Evolutionary conservation across 495 filamentous ascomycete genomes (phyloP).

Genomic region (Terfezia claveryi): DNA sequence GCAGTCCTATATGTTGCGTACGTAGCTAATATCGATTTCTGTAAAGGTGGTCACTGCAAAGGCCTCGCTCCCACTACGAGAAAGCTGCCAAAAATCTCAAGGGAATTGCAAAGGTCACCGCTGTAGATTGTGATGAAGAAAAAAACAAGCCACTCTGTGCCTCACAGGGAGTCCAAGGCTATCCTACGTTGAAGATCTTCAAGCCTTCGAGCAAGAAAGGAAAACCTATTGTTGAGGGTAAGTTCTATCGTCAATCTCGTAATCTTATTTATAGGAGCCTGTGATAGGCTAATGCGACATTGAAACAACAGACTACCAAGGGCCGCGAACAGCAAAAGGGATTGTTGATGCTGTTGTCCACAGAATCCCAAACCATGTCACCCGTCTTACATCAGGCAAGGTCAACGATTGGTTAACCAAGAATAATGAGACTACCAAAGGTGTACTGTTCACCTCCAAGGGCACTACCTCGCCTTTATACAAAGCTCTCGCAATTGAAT

Average conservation of each 20-base stretch:
- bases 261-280: not conserved
- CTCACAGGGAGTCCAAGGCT: conserved; percentile 76
- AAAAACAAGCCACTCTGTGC: conserved; percentile 78
- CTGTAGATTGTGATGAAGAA: conserved; percentile 90
- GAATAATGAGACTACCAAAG: conserved; percentile 57
- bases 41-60: conserved; percentile 81
- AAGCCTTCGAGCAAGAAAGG: conserved; percentile 59
- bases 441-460: conserved; percentile 86
- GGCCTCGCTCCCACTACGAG: conserved; percentile 86
- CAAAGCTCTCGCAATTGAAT: conserved; percentile 74
- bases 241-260: not conserved
- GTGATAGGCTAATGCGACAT: not conserved
- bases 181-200: conserved; percentile 90
- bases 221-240: conserved; percentile 53
- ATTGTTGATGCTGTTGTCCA: conserved; percentile 73
- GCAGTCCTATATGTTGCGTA: not conserved
- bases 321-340: conserved; percentile 52
- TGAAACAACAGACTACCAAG: conserved; percentile 49
- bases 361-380: conserved; percentile 81
- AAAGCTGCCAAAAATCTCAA: conserved; percentile 74
- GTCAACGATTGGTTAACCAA: conserved; percentile 52
- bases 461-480: conserved; percentile 64
- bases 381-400: conserved; percentile 54
- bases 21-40: not conserved
- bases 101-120: conserved; percentile 81